Conservation (phyloP, 73 alveolate genomes). For the Paramecium primaurelia region DNA sequence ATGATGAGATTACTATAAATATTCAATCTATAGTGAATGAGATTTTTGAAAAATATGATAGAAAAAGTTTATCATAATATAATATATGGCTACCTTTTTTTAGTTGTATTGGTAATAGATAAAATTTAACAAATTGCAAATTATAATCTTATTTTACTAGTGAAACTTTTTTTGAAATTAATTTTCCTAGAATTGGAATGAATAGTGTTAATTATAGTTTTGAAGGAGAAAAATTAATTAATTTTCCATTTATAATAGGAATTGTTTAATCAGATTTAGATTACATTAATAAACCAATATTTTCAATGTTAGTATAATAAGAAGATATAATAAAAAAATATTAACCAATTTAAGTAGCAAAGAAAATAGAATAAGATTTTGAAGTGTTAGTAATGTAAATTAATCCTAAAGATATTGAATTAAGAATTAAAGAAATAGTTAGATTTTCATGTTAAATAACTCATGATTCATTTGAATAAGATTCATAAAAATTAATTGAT, state of each 20-base stretch:
- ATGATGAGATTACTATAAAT: not conserved
- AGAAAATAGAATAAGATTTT: not conserved
- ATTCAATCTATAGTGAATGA: not conserved
- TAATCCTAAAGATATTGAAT: not conserved
- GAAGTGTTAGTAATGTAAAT: not conserved
- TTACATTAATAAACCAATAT: constrained; percentile 7
- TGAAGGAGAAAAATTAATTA: not conserved
- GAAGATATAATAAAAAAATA: not conserved
- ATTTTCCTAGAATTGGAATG: constrained; percentile 1
- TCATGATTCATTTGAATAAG: not conserved
- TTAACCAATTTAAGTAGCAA: not conserved
- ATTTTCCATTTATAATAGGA: constrained; percentile 22
- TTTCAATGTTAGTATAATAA: not conserved
- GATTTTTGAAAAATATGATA: constrained; percentile 15
- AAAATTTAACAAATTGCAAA: not conserved
- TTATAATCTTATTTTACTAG: not conserved
- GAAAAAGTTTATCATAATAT: not conserved
- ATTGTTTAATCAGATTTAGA: not conserved
- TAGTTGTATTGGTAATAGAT: not conserved
- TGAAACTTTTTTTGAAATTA: not conserved
- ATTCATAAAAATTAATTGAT: not conserved
- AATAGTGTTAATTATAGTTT: not conserved
- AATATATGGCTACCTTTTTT: constrained; percentile 35
- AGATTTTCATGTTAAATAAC: not conserved
- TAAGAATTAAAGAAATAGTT: not conserved